Evolutionary conservation across 1,284 basidiomycete species (phyloP), one percentile per base, ranked within the genome.

Genomic region (Fistulina hepatica): DNA sequence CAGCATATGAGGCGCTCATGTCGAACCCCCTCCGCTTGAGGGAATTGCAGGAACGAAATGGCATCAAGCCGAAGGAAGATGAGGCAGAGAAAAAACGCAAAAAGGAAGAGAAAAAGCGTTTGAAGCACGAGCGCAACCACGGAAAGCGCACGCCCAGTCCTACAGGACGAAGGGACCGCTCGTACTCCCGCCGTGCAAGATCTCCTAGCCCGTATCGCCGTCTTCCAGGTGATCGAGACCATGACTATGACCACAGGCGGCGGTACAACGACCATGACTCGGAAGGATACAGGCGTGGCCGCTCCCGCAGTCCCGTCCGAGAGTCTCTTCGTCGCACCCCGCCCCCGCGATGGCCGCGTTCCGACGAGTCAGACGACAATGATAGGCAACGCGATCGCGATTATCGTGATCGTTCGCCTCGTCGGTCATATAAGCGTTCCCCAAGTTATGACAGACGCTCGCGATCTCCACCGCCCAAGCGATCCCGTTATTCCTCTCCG

Each of bases 21-120:
- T 81, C 84, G 40, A 93, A 97, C 50, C 95, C 95, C 11, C 76
- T 92, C 15, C 82, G 91, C 23, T 62, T 97, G 33, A 75, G 80
- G 41, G 81, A 85, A 62, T 67, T 89, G 65, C 83, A 81, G 56
- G 80, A 77, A 58, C 69, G 73, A 38, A 78, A 73, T 42, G 83
- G 81, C 21, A 73, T 81, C 36, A 82, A 81, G 53, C 71, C 73
- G 4, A 78, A 81, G 58, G 81, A 86, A 54, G 76, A 78, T 38
- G 79, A 85, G 54, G 75, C 79, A 44, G 75, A 81, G 43, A 73
- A 76, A 49, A 80, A 76, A 48, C 64, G 64, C 39, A 71, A 71
- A 43, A 69, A 76, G 47, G 72, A 72, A 51, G 64, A 72, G 44
- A 69, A 66, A 48, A 77, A 65, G 45, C 59, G 67, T 30, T 62